phyloP scores from a whole-genome alignment of 1,284 basidiomycete species.

The Vanrija sp. region DNA sequence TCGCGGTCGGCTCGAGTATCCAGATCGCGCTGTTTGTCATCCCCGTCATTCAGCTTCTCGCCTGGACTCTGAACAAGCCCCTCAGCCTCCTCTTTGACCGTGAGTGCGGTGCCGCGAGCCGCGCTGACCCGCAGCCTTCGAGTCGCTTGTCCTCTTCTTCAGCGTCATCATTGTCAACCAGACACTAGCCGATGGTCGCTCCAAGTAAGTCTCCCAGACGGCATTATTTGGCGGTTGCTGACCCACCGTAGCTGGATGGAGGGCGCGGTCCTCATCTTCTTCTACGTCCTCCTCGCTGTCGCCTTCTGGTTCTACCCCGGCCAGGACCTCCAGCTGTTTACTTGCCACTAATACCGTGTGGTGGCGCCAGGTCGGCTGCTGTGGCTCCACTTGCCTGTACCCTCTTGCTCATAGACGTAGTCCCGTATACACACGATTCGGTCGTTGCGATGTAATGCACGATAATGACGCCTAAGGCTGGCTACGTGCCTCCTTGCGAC shows the following conservation, averaged over 20 bases:
- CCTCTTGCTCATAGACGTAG: too few species aligned
- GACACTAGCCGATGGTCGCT: conserved; percentile 63
- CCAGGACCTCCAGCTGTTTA: too few species aligned
- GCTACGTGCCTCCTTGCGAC: too few species aligned
- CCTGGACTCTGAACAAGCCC: conserved; percentile 52
- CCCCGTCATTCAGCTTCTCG: conserved; percentile 60
- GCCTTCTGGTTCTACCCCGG: conserved; percentile 36
- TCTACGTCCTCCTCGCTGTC: conserved; percentile 49
- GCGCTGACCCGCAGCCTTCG: conserved; percentile 43
- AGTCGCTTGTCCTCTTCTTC: conserved; percentile 53
- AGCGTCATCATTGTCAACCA: conserved; percentile 77
- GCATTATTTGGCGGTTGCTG: conserved; percentile 47
- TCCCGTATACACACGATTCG: too few species aligned
- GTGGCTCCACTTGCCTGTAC: too few species aligned
- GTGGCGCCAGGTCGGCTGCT: too few species aligned
- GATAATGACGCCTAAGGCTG: too few species aligned
- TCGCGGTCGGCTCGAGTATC: conserved; percentile 84
- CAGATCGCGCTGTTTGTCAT: conserved; percentile 83
- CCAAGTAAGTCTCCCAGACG: conserved; percentile 22
- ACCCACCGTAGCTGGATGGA: conserved; percentile 46
- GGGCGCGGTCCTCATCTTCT: conserved; percentile 56
- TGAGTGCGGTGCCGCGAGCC: conserved; percentile 6
- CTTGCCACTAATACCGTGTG: too few species aligned
- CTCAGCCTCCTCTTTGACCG: conserved; percentile 50
- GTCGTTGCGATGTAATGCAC: too few species aligned